Conservation (phyloP, 352 stramenopile species). For the Thraustochytrium striatum region DNA sequence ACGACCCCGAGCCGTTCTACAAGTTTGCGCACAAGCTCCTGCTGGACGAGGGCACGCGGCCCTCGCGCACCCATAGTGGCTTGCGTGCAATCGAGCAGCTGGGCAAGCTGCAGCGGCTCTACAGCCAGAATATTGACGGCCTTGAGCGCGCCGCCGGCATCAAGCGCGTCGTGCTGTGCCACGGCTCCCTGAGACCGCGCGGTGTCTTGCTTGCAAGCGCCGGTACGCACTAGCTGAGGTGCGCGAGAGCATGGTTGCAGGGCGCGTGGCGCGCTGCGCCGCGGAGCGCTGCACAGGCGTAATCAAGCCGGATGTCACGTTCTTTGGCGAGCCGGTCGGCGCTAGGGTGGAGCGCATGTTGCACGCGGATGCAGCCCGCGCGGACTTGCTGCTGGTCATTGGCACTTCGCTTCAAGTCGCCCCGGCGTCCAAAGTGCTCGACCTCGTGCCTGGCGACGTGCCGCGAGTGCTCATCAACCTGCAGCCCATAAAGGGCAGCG, state of each 20-base stretch:
- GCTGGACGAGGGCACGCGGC: constrained; percentile 47
- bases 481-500: constrained; percentile 59
- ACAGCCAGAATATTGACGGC: constrained; percentile 97
- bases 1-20: constrained; percentile 94
- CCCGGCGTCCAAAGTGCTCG: constrained; percentile 82
- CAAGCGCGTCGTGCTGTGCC: constrained; percentile 80
- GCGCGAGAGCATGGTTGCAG: background rate
- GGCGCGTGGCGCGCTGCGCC: background rate
- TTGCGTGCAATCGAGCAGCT: constrained; percentile 79
- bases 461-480: constrained; percentile 82
- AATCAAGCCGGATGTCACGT: constrained; percentile 92
- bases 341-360: constrained; percentile 72
- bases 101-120: constrained; percentile 81
- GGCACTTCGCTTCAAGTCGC: constrained; percentile 93
- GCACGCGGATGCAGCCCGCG: constrained; percentile 67
- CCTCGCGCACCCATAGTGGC: constrained; percentile 87
- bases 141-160: constrained; percentile 83
- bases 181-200: constrained; percentile 83
- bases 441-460: constrained; percentile 68
- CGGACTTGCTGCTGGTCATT: constrained; percentile 90
- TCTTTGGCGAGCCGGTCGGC: constrained; percentile 91
- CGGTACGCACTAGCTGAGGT: constrained; percentile 16
- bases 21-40: constrained; percentile 63
- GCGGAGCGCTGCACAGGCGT: constrained; percentile 71
- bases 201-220: constrained; percentile 74